These are phyloP conservation scores for Talaromyces piceae DNA, from an alignment of 2,329 filamentous ascomycete genomes.

Conservation along the genomic window DNA sequence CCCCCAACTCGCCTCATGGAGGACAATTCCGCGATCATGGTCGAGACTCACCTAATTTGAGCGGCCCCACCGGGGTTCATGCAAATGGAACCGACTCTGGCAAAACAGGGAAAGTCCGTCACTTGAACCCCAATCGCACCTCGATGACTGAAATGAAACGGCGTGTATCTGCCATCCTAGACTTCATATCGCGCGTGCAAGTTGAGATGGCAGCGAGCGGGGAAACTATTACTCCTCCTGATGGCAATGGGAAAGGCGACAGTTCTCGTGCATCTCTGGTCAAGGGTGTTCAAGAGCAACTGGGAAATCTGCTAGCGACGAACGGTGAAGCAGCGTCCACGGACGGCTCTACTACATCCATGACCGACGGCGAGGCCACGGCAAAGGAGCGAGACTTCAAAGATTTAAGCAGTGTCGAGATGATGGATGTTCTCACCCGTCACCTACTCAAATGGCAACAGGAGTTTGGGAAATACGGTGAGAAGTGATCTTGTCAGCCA, in stretches of 20 bases:
- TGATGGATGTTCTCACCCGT: slow-evolving; percentile 81
- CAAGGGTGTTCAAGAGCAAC: slow-evolving; percentile 29
- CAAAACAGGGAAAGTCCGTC: slow-evolving; percentile 54
- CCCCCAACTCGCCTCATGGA: slow-evolving; percentile 33
- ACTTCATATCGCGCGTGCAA: slow-evolving; percentile 84
- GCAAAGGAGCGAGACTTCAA: slow-evolving; percentile 55
- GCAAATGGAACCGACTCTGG: slow-evolving; percentile 51
- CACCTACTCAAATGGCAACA: slow-evolving; percentile 82
- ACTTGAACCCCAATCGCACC: slow-evolving; percentile 51
- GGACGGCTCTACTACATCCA: slow-evolving; percentile 10
- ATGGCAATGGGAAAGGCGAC: slow-evolving; percentile 23
- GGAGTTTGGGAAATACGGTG: slow-evolving; percentile 52
- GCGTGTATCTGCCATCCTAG: slow-evolving; percentile 73
- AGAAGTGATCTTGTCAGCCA: slow-evolving; percentile 27
- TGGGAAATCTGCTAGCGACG: slow-evolving; percentile 22
- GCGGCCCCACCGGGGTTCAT: slow-evolving; percentile 37
- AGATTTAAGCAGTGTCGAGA: slow-evolving; percentile 69
- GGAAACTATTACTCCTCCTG: slow-evolving; percentile 37
- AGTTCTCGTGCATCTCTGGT: slow-evolving; percentile 24
- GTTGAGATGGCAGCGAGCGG: slow-evolving; percentile 66
- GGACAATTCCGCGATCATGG: slow-evolving; percentile 19
- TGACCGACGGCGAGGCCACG: slow-evolving; percentile 21
- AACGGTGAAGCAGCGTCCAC: slow-evolving; percentile 18
- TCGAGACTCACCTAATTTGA: slow-evolving; percentile 27
- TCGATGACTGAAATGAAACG: slow-evolving; percentile 85